phyloP scores from a whole-genome alignment of 2,329 filamentous ascomycete genomes.

The Fusarium transvaalense region DNA sequence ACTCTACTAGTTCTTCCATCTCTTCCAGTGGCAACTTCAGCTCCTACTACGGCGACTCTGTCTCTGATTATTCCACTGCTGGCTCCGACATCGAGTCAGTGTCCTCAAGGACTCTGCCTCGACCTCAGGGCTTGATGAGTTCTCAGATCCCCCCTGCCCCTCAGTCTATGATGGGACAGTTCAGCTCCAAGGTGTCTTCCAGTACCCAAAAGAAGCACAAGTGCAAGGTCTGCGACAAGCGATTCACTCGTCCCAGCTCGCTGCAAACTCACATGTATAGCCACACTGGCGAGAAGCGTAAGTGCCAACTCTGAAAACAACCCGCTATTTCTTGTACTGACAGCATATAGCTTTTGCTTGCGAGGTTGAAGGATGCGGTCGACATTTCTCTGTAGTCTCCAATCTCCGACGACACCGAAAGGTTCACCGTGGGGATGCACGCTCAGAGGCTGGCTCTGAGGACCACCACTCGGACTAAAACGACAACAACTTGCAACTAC shows the following conservation, averaged over 20 bases:
- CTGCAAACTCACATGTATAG: conserved; percentile 99
- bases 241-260: conserved; percentile 94
- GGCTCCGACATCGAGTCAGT: conserved; percentile 88
- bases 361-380: conserved; percentile 92
- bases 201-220: conserved; percentile 99
- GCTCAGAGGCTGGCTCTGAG: conserved; percentile 73
- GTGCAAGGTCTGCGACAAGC: conserved; percentile 98
- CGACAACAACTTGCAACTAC: background rate
- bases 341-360: conserved; percentile 82
- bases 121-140: conserved; percentile 74
- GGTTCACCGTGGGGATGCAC: conserved; percentile 82
- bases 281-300: conserved; percentile 98
- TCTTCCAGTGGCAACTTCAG: conserved; percentile 85
- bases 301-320: conserved; percentile 56
- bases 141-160: conserved; percentile 82
- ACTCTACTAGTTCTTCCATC: conserved; percentile 90
- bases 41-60: conserved; percentile 86
- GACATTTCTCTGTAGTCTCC: conserved; percentile 96
- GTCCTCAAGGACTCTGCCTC: conserved; percentile 83
- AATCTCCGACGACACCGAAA: conserved; percentile 95
- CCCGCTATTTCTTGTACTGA: conserved; percentile 17
- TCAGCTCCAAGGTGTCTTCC: conserved; percentile 95
- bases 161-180: conserved; percentile 98
- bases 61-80: conserved; percentile 92
- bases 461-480: conserved; percentile 70